phyloP scores from a whole-genome alignment of 1,139 yeast genomes.

The Meyerozyma elateridarum region DNA sequence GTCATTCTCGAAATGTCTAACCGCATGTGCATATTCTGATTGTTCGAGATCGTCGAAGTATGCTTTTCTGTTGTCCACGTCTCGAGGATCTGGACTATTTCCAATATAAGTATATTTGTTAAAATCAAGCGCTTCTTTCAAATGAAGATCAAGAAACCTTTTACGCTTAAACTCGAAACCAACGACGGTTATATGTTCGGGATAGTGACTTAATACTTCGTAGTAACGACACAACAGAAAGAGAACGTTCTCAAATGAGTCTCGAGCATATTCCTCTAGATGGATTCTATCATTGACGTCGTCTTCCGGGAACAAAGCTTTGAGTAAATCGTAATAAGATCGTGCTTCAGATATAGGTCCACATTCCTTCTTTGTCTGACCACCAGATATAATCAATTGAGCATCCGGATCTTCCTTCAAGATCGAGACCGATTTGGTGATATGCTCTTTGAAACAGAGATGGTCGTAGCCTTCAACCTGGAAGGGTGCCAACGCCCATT shows the following conservation, averaged over 20 bases:
- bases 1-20: slow-evolving; percentile 51
- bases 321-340: slow-evolving; percentile 46
- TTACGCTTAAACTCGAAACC: slow-evolving; percentile 72
- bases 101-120: slow-evolving; percentile 48
- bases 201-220: slow-evolving; percentile 45
- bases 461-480: slow-evolving; percentile 70
- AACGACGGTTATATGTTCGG: slow-evolving; percentile 49
- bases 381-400: slow-evolving; percentile 61
- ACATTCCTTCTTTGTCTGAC: slow-evolving; percentile 56
- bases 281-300: slow-evolving; percentile 23
- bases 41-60: slow-evolving; percentile 40
- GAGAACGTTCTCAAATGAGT: slow-evolving; percentile 74
- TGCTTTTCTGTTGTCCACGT: slow-evolving; percentile 15
- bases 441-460: slow-evolving; percentile 61
- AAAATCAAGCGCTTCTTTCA: slow-evolving; percentile 30
- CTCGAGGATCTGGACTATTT: slow-evolving; percentile 52
- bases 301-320: slow-evolving; percentile 10
- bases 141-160: slow-evolving; percentile 56
- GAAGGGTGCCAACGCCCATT: slow-evolving; percentile 65
- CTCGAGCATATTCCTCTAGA: slow-evolving; percentile 71
- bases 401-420: slow-evolving; percentile 26
- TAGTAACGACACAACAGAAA: slow-evolving; percentile 57
- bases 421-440: slow-evolving; percentile 32
- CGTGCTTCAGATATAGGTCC: slow-evolving; percentile 59
- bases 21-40: slow-evolving; percentile 54